phyloP scores from a whole-genome alignment of 371 early-diverging fungal species.

The Mortierella sp. region DNA sequence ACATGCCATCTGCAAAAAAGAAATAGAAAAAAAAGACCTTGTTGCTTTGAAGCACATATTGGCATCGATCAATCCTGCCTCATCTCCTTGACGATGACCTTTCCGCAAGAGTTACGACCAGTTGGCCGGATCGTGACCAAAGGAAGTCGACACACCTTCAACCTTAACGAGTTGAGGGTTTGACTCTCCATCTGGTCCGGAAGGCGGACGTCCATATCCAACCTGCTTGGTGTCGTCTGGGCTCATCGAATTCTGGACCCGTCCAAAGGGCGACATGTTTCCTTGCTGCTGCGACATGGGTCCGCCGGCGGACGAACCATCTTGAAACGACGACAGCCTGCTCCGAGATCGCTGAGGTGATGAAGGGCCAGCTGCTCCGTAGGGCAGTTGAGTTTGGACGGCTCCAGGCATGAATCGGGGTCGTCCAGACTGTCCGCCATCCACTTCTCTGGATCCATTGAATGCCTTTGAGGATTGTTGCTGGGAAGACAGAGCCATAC shows the following conservation, averaged over 20 bases:
- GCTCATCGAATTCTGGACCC: slow-evolving; percentile 26
- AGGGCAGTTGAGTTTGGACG: slow-evolving; percentile 22
- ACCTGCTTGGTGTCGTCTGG: slow-evolving; percentile 39
- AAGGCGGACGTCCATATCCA: slow-evolving; percentile 17
- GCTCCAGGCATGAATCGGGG: slow-evolving; percentile 35
- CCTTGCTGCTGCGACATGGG: slow-evolving; percentile 24
- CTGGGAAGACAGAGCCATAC: slow-evolving; percentile 19
- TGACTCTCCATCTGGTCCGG: slow-evolving; percentile 29
- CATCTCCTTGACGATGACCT: background rate
- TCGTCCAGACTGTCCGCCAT: slow-evolving; percentile 17
- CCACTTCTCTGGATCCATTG: slow-evolving; percentile 25
- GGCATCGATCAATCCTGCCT: background rate
- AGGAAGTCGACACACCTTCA: slow-evolving; percentile 26
- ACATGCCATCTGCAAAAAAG: background rate
- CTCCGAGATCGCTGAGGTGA: slow-evolving; percentile 43
- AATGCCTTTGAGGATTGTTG: slow-evolving; percentile 25
- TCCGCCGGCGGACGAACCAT: slow-evolving; percentile 15
- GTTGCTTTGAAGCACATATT: background rate
- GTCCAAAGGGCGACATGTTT: slow-evolving; percentile 21
- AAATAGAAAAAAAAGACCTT: background rate
- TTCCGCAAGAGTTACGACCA: slow-evolving; percentile 20
- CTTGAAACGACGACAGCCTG: slow-evolving; percentile 35
- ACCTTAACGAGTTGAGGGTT: slow-evolving; percentile 37
- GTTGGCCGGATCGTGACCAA: slow-evolving; percentile 28
- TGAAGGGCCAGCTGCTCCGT: slow-evolving; percentile 22